Percentiles rank a stretch among this genome's conserved stretches.
Conservation (phyloP, 495 filamentous ascomycete genomes). For the Elasticomyces elasticus region DNA sequence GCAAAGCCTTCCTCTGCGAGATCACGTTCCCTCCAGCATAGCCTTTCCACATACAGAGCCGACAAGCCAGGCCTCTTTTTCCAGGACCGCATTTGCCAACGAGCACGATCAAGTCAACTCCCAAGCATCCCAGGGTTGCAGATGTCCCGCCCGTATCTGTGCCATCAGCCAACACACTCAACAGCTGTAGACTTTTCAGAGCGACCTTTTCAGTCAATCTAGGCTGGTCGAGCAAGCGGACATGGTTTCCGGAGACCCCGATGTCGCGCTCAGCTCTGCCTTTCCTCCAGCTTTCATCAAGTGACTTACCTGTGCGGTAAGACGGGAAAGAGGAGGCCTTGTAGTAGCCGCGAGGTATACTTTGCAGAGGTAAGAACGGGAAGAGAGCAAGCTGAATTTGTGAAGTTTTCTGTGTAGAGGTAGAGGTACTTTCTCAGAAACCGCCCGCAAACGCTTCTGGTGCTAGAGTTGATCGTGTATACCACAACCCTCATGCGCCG, state of each 20-base stretch:
- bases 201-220: constrained; percentile 8
- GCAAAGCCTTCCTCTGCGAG: too few relatives aligned
- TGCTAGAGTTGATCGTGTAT: too few relatives aligned
- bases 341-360: constrained; percentile 15
- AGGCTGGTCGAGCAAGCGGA: constrained; percentile 6
- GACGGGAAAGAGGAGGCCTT: constrained; percentile 22
- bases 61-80: too few relatives aligned
- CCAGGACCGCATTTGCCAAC: too few relatives aligned
- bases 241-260: constrained; percentile 16
- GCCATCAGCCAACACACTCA: constrained; percentile 18
- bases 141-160: constrained; percentile 25
- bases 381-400: background rate
- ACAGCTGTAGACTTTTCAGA: constrained; percentile 22
- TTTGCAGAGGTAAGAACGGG: background rate
- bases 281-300: constrained; percentile 19
- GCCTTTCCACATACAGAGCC: too few relatives aligned
- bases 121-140: background rate
- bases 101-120: too few relatives aligned
- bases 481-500: too few relatives aligned
- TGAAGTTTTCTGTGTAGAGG: background rate
- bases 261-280: constrained; percentile 4
- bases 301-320: constrained; percentile 6
- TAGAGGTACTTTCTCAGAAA: too few relatives aligned
- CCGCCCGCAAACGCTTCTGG: too few relatives aligned
- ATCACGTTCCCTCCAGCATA: too few relatives aligned